phyloP scores from a whole-genome alignment of 768 basidiomycete genomes.

The Kwoniella newhampshirensis region DNA sequence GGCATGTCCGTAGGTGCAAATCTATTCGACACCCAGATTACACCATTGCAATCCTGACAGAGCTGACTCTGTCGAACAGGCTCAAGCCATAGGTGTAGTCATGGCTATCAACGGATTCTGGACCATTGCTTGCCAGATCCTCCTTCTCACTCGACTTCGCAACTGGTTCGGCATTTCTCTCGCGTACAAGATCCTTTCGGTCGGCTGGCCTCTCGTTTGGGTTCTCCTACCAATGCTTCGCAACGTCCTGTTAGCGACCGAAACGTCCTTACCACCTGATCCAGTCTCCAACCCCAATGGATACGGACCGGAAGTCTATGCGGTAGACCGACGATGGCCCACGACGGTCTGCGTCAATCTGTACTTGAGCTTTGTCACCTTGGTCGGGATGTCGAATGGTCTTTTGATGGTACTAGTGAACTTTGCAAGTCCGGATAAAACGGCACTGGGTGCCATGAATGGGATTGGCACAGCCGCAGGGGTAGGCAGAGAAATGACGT shows the following conservation, averaged over 20 bases:
- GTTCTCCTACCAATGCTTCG: conserved; percentile 43
- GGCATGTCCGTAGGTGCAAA: conserved; percentile 38
- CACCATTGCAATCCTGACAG: background rate
- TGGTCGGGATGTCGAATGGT: conserved; percentile 38
- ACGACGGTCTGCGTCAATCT: conserved; percentile 40
- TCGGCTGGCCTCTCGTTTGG: conserved; percentile 47
- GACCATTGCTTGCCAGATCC: conserved; percentile 47
- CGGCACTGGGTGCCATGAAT: conserved; percentile 50
- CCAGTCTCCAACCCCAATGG: background rate
- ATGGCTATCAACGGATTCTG: conserved; percentile 48
- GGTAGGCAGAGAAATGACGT: conserved; percentile 23
- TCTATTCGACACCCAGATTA: background rate
- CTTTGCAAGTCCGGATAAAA: conserved; percentile 42
- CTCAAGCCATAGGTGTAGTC: conserved; percentile 47
- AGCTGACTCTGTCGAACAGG: background rate
- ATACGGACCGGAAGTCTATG: conserved; percentile 17
- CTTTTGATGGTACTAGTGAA: conserved; percentile 51
- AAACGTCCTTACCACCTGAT: conserved; percentile 25
- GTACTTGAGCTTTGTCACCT: conserved; percentile 41
- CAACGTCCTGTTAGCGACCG: conserved; percentile 31
- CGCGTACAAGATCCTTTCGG: conserved; percentile 46
- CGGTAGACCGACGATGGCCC: conserved; percentile 31
- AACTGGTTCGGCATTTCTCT: conserved; percentile 36
- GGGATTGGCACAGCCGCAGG: conserved; percentile 46
- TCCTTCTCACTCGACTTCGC: conserved; percentile 42